Evolutionary conservation across 352 stramenopile genomes (phyloP).

Genomic region (Pythium plurisporium): DNA sequence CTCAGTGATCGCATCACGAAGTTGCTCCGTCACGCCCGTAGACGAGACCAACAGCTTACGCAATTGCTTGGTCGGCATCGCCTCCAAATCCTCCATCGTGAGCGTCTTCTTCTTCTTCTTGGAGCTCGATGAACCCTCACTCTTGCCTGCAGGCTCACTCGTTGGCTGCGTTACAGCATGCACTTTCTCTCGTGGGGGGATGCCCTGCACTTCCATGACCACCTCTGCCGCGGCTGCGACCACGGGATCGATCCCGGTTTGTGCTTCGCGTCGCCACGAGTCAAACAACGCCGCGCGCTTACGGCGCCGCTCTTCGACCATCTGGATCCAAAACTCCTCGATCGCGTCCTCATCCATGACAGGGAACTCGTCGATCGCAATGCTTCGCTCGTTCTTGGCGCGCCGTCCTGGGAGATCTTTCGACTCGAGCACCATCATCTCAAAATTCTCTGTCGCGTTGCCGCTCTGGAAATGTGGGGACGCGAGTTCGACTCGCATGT

Average conservation of each 20-base stretch:
- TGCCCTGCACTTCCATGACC: constrained; percentile 14
- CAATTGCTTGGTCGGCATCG: constrained; percentile 49
- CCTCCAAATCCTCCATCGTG: constrained; percentile 35
- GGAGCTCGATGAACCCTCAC: background rate
- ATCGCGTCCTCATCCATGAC: constrained; percentile 81
- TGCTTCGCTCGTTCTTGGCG: constrained; percentile 29
- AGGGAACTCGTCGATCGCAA: constrained; percentile 83
- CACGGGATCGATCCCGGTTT: constrained; percentile 9
- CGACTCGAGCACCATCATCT: constrained; percentile 75
- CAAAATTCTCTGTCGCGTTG: constrained; percentile 46
- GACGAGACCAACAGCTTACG: constrained; percentile 31
- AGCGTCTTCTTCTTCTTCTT: constrained; percentile 34
- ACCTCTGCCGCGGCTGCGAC: constrained; percentile 10
- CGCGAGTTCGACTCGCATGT: constrained; percentile 53
- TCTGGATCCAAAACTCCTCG: constrained; percentile 71
- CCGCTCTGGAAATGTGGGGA: constrained; percentile 73
- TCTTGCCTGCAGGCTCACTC: background rate
- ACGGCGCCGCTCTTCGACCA: constrained; percentile 46
- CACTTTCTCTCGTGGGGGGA: background rate
- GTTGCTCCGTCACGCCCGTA: constrained; percentile 26
- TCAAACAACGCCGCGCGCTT: constrained; percentile 43
- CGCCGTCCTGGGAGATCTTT: constrained; percentile 24
- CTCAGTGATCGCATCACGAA: constrained; percentile 34
- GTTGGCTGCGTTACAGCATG: background rate
- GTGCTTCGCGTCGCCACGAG: constrained; percentile 29